Base-by-base conservation (phyloP, 139 green algal species). In the Tetradesmus obliquus region DNA sequence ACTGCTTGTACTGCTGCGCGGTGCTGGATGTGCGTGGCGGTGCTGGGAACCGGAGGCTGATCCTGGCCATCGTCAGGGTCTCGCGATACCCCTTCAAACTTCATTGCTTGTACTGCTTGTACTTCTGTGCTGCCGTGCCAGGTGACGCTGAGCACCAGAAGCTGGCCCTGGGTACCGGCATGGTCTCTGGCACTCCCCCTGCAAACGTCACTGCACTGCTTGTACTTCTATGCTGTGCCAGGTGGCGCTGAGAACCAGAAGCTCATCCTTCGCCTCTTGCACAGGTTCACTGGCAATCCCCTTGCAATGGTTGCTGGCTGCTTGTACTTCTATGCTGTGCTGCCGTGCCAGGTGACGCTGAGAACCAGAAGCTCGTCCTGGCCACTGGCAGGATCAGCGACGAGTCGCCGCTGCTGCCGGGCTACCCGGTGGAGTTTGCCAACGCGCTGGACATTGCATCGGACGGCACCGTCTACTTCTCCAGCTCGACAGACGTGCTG, bases 391-490 rank as follows among this genome's bases (percentile, higher is more conserved):
- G 87, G 15, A 55, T 91, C 19, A 79, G 72, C 20, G 87, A 91
- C 12, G 87, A 91, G 12, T 91, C 87, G 8, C 87, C 87, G 10
- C 55, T 85, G 12, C n/a, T 84, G 71, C 24, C 84, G 1, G 93
- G 89, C 51, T 85, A 55, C 13, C 89, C 79, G 6, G 81, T 96
- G 10, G 53, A 71, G 22, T 96, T 95, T 81, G 84, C 93, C 2
- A 94, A 96, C 80, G 90, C 89, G 24, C 45, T 96, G 20, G 87
- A 91, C 24, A 85, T 91, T 7, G 87, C 72, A 1, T 32, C 10
- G 19, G 87, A 91, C 53, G 87, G 87, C 8, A 85, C 72, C 10
- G 87, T 91, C 6, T 91, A 91, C 51, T 32, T 91, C 72, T 62
- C 87, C 32, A 19, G 12, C 10, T 55, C 72, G 19, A 91, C 72